These are phyloP conservation scores for Gamsiella multidivaricata DNA, from an alignment of 192 early-diverging fungal genomes.

Conservation along the genomic window DNA sequence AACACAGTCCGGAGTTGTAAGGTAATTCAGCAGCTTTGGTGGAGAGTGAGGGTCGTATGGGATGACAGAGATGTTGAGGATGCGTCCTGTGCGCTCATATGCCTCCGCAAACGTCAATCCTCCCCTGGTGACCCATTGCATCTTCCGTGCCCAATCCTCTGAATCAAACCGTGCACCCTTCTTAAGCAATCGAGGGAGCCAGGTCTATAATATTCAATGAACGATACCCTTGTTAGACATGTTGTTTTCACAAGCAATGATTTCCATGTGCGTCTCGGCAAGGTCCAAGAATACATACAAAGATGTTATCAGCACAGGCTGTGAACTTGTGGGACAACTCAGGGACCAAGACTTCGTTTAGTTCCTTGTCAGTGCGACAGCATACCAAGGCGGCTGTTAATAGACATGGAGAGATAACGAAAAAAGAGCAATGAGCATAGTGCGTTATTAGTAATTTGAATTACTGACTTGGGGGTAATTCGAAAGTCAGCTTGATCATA, in stretches of 20 bases:
- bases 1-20: conserved; percentile 87
- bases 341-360: conserved; percentile 66
- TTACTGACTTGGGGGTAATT: background rate
- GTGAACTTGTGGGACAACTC: conserved; percentile 63
- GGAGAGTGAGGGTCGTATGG: conserved; percentile 78
- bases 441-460: conserved; percentile 33
- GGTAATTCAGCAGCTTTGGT: conserved; percentile 88
- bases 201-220: conserved; percentile 29
- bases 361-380: conserved; percentile 73
- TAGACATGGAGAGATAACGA: background rate
- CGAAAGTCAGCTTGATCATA: background rate
- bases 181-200: conserved; percentile 51
- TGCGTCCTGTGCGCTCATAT: conserved; percentile 85
- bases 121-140: conserved; percentile 77
- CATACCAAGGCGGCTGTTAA: conserved; percentile 71
- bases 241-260: no score
- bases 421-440: conserved; percentile 11
- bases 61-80: conserved; percentile 87
- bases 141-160: conserved; percentile 72
- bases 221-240: background rate
- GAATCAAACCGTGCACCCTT: conserved; percentile 69
- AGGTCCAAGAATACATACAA: background rate
- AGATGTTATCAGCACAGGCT: conserved; percentile 60
- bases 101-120: conserved; percentile 93
- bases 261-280: background rate